Base-by-base conservation (phyloP, 495 filamentous ascomycete species). In the Cryomyces minteri region DNA sequence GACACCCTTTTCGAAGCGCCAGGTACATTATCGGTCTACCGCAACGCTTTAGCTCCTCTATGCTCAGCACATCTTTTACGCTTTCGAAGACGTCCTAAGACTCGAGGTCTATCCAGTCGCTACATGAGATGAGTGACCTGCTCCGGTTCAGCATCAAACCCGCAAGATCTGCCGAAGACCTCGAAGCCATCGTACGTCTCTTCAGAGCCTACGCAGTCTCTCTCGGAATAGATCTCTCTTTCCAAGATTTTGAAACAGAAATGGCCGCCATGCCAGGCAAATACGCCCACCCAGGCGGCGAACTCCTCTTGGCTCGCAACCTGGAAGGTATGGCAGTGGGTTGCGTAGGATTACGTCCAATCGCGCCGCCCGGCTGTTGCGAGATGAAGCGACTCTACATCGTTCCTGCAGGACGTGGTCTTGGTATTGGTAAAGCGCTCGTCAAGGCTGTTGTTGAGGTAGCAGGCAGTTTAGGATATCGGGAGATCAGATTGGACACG, bases 341-440 rank as follows among this genome's bases (percentile, higher is more conserved):
- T 5, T 77, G 72, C 47, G 67, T 76, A 5, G 72, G 67, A 14
- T 46, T 70, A 0, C 59, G 68, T 4, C 54, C 58, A 4, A 49
- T 62, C 6, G 31, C 51, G 0, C 5, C 31, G 8, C 0, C 36
- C 5, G 32, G 45, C 18, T 65, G 54, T 53, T 76, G 72, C 56
- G 74, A 80, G 48, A 70, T 78, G 66, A 78, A 79, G 52, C 62
- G 74, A 0, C 61, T 80, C 0, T 79, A 73, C 48, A 61, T 72
- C 14, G 40, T 57, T 1, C 66, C 66, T 0, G 48, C 56, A 39
- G 65, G 60, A 6, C 63, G 75, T 7, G 67, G 71, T 5, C 43
- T 62, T 9, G 70, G 69, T 0, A 45, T 76, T 2, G 76, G 74
- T 4, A 56, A 55, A 32, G 52, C 49, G 12, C 56, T 79, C 12